Percentiles rank a stretch among this genome's conserved stretches.
Evolutionary conservation across 805 yeast genomes (phyloP).

Genomic region (Blastobotrys parvus): DNA sequence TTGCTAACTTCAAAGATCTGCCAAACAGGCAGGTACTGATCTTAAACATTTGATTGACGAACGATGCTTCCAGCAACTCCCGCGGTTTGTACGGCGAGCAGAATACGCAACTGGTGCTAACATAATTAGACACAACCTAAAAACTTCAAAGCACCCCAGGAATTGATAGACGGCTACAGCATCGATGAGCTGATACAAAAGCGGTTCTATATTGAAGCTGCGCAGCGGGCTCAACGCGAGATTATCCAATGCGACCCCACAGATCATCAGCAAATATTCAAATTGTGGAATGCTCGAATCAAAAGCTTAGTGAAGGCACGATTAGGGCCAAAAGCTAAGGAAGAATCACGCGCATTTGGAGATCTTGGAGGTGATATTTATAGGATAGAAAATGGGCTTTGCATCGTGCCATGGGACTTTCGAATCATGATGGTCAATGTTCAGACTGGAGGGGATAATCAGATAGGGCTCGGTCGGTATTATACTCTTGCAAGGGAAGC

Average conservation of each 20-base stretch:
- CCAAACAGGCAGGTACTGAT: background rate
- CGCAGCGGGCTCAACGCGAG: constrained; percentile 16
- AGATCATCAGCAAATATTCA: constrained; percentile 16
- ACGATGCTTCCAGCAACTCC: constrained; percentile 9
- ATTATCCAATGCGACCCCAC: constrained; percentile 11
- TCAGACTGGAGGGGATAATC: constrained; percentile 28
- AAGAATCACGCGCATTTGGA: constrained; percentile 22
- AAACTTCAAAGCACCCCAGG: constrained; percentile 1
- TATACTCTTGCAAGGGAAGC: constrained; percentile 31
- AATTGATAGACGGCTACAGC: constrained; percentile 18
- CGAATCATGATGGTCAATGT: constrained; percentile 26
- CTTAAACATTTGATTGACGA: constrained; percentile 5
- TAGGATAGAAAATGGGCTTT: constrained; percentile 15
- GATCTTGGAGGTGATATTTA: constrained; percentile 22
- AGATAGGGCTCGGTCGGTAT: constrained; percentile 24
- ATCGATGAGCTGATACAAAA: constrained; percentile 15
- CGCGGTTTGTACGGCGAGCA: constrained; percentile 4
- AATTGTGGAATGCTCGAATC: constrained; percentile 25
- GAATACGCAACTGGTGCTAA: no score
- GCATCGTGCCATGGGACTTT: constrained; percentile 27
- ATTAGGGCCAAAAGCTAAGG: constrained; percentile 24
- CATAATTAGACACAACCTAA: no score
- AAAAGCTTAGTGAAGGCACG: constrained; percentile 22
- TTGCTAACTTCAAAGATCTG: background rate
- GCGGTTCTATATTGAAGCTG: constrained; percentile 21